Conservation (phyloP, 305 asterid genomes). For the Euphrasia arctica region DNA sequence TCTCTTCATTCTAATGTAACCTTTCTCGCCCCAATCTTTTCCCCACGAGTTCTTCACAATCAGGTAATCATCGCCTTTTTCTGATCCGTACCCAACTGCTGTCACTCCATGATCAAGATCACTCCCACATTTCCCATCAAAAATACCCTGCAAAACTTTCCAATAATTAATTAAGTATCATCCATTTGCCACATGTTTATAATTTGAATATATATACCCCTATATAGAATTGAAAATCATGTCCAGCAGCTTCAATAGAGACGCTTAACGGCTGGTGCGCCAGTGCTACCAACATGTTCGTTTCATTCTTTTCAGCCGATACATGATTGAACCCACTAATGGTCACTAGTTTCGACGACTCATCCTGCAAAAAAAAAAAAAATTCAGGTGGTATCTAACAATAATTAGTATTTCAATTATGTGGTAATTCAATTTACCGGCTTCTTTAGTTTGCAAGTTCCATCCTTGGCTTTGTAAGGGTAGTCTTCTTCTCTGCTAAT, state of each 20-base stretch:
- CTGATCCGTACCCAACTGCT: no score
- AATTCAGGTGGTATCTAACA: background rate
- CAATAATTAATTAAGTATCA: no score
- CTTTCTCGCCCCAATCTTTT: no score
- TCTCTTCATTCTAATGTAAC: no score
- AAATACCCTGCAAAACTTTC: no score
- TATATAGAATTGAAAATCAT: slow-evolving; percentile 69
- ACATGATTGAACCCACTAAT: slow-evolving; percentile 63
- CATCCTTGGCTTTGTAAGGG: slow-evolving; percentile 60
- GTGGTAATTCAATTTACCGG: background rate
- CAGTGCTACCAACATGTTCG: slow-evolving; percentile 56
- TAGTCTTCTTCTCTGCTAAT: slow-evolving; percentile 73
- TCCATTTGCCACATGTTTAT: background rate
- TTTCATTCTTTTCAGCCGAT: slow-evolving; percentile 45
- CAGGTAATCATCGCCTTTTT: no score
- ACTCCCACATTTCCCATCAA: no score
- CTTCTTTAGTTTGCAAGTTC: slow-evolving; percentile 49
- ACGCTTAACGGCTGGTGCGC: slow-evolving; percentile 70
- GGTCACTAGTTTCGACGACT: slow-evolving; percentile 40
- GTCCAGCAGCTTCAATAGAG: slow-evolving; percentile 73
- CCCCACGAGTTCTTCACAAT: no score
- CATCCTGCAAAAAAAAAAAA: slow-evolving; percentile 35
- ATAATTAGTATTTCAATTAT: background rate
- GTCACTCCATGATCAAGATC: no score
- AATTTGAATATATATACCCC: slow-evolving; percentile 37